Conservation (phyloP, 1,284 basidiomycete genomes). For the Tilletia caries region DNA sequence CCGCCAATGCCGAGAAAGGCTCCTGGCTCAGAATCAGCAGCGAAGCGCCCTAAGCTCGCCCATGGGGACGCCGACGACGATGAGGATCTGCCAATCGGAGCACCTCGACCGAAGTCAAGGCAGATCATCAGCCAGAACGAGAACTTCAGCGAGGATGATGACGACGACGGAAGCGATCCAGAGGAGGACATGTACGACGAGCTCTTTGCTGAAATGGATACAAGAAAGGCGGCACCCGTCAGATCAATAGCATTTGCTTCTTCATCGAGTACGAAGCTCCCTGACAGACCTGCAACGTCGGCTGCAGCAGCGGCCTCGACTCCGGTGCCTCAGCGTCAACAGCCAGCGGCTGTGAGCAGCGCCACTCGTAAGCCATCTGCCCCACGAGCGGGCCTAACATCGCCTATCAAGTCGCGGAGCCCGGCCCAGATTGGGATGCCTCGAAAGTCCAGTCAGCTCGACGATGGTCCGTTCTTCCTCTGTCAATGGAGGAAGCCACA, state of each 20-base stretch:
- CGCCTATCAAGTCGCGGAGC: neutral
- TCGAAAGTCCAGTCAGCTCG: neutral
- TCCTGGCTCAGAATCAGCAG: neutral
- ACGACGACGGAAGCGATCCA: constrained; percentile 8
- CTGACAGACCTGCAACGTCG: neutral
- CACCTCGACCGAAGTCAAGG: neutral
- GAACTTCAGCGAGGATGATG: neutral
- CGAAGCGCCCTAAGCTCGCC: neutral
- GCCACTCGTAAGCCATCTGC: neutral
- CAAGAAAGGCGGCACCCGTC: neutral
- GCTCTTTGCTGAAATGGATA: constrained; percentile 6
- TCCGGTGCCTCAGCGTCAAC: neutral
- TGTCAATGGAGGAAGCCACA: constrained; percentile 65
- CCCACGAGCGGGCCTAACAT: neutral
- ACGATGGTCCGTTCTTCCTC: constrained; percentile 39
- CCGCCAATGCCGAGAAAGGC: neutral
- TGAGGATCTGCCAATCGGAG: neutral
- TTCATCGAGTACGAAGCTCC: neutral
- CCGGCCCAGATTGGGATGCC: neutral
- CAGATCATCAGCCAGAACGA: constrained; percentile 1
- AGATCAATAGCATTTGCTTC: constrained; percentile 2
- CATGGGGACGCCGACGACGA: neutral
- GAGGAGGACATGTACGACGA: neutral
- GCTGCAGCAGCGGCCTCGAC: neutral
- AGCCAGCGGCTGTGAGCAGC: neutral